Base-by-base conservation (phyloP, 768 basidiomycete genomes). In the Pisolithus marmoratus region DNA sequence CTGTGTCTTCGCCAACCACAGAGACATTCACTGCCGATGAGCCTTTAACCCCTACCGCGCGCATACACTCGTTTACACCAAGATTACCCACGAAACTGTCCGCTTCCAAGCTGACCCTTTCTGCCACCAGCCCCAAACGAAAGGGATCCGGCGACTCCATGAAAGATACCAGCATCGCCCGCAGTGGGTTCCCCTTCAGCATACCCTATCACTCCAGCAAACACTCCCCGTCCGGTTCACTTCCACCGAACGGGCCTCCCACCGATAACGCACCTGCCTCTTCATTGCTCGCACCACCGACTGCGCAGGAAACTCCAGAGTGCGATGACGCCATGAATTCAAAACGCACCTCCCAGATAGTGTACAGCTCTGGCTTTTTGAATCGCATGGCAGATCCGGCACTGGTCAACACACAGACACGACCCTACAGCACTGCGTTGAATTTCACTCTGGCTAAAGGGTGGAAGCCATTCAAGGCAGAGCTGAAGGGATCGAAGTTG, bases 381-480 rank as follows among this genome's bases (percentile, higher is more conserved):
- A 90, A 90, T 63, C 83, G 85, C 26, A 71, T 85, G 31, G 63
- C 69, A 15, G 77, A 79, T 12, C 79, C 82, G 46, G 70, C 76
- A 2, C 63, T 67, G 56, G 63, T 61, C 52, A 59, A 64, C 56
- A 60, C 66, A 24, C 66, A 67, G 14, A 60, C 62, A 45, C 52
- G 52, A 24, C 58, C 60, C 3, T 68, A 68, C 46, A 63, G 49
- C 38, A 59, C 68, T n/a, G 66, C 74, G 34, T 58, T 60, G 7
- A 69, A 71, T 38, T 56, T 69, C 29, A 55, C 75, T 1, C 67
- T 83, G 2, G 64, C 77, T 0, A 90, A 90, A 58, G 82, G 82
- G 0, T 94, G 92, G 92, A 94, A 93, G 63, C 81, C 88, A 5
- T 90, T 80, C 72, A 92, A 93, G 65, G 76, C 86, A 42, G 85